phyloP scores from a whole-genome alignment of 169 alveolate species.

The Plasmodium gaboni region DNA sequence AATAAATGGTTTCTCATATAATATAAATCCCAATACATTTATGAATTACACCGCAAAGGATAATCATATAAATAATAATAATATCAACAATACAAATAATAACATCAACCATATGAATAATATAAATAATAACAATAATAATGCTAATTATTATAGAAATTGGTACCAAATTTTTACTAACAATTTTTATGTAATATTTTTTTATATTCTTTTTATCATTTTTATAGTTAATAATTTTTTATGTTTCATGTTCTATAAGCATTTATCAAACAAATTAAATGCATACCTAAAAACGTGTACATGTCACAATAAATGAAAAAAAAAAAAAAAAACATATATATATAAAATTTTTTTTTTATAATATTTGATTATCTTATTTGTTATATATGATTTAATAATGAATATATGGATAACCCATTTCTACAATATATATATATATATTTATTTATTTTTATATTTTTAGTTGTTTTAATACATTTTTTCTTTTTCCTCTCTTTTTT shows the following conservation, averaged over 20 bases:
- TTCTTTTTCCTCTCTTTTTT: too few relatives aligned
- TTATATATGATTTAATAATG: background rate
- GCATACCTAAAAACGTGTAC: background rate
- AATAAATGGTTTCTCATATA: background rate
- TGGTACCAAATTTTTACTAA: background rate
- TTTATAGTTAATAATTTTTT: slow-evolving; percentile 27
- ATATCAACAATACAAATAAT: too few relatives aligned
- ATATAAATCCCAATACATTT: too few relatives aligned
- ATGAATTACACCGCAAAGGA: too few relatives aligned
- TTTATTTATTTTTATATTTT: too few relatives aligned
- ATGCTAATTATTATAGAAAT: too few relatives aligned
- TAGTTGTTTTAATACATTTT: too few relatives aligned
- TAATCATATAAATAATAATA: too few relatives aligned
- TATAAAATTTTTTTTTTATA: slow-evolving; percentile 2
- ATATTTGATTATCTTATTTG: background rate
- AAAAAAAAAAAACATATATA: background rate
- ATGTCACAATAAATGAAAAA: slow-evolving; percentile 13
- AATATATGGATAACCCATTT: too few relatives aligned
- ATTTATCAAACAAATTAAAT: slow-evolving; percentile 27
- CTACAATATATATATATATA: too few relatives aligned
- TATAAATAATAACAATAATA: too few relatives aligned
- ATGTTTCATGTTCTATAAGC: slow-evolving; percentile 23
- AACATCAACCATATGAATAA: too few relatives aligned
- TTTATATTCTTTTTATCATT: slow-evolving; percentile 11
- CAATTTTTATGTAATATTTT: background rate